Evolutionary conservation across 176 grass and related monocot species (phyloP).

Genomic region (Cymbopogon citratus): DNA sequence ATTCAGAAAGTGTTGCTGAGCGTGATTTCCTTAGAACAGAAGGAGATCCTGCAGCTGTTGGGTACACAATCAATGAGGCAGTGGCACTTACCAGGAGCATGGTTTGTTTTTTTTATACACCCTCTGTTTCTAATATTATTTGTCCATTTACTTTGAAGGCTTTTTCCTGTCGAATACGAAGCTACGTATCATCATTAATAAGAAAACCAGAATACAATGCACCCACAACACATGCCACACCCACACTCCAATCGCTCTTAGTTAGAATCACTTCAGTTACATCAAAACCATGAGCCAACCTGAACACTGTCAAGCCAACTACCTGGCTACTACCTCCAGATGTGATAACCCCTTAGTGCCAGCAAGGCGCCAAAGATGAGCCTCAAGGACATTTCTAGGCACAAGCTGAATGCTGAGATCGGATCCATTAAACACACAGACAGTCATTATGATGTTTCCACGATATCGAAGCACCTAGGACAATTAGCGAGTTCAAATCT

Average conservation of each 20-base stretch:
- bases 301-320: neutral
- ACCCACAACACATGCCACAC: neutral
- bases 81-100: conserved; percentile 83
- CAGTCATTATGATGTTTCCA: neutral
- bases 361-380: neutral
- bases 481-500: neutral
- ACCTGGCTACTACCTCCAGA: neutral
- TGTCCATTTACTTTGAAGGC: neutral
- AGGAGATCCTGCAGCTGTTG: conserved; percentile 83
- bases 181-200: neutral
- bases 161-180: neutral
- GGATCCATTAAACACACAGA: neutral
- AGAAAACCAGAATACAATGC: neutral
- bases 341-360: neutral
- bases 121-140: neutral
- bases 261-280: neutral
- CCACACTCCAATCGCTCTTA: neutral
- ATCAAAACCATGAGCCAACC: neutral
- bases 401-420: neutral
- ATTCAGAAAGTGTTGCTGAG: conserved; percentile 63
- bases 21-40: conserved; percentile 89
- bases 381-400: neutral
- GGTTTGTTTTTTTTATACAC: conserved; percentile 57
- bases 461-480: neutral
- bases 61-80: conserved; percentile 93